These are phyloP conservation scores for Paragyromitra xinjiangensis DNA, from an alignment of 495 filamentous ascomycete genomes.

Conservation along the genomic window DNA sequence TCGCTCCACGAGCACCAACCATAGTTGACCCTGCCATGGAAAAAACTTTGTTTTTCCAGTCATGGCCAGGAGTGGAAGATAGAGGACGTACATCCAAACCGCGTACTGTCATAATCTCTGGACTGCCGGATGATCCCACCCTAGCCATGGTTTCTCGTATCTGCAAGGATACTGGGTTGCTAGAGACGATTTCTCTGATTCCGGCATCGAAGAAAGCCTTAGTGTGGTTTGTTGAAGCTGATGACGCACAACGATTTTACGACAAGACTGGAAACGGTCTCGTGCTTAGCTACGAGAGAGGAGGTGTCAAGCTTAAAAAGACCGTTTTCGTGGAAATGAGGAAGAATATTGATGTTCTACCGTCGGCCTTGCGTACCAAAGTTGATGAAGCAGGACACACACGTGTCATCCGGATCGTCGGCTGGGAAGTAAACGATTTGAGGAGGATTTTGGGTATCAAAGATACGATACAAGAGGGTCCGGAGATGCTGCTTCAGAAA, in stretches of 20 bases:
- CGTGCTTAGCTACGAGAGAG: neutral
- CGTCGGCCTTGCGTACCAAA: slow-evolving; percentile 12
- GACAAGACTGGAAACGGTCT: slow-evolving; percentile 24
- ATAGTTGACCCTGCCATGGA: neutral
- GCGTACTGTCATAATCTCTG: neutral
- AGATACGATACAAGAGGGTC: neutral
- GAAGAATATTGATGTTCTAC: slow-evolving; percentile 25
- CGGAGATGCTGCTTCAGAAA: neutral
- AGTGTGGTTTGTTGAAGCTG: slow-evolving; percentile 25
- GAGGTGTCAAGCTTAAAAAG: neutral
- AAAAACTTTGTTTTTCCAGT: slow-evolving; percentile 15
- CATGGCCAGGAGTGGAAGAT: slow-evolving; percentile 9
- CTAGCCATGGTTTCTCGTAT: slow-evolving; percentile 3
- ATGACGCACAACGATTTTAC: slow-evolving; percentile 4
- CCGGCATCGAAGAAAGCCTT: neutral
- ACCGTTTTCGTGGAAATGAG: slow-evolving; percentile 17
- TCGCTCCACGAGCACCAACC: neutral
- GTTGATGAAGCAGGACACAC: slow-evolving; percentile 12
- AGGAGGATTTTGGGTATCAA: neutral
- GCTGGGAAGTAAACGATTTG: slow-evolving; percentile 21
- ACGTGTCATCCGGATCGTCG: slow-evolving; percentile 28
- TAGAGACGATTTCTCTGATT: slow-evolving; percentile 7
- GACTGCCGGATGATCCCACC: neutral
- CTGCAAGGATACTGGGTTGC: neutral
- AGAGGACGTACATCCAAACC: neutral